Base-by-base conservation (phyloP, 495 filamentous ascomycete species). In the Achaetomiella virescens region DNA sequence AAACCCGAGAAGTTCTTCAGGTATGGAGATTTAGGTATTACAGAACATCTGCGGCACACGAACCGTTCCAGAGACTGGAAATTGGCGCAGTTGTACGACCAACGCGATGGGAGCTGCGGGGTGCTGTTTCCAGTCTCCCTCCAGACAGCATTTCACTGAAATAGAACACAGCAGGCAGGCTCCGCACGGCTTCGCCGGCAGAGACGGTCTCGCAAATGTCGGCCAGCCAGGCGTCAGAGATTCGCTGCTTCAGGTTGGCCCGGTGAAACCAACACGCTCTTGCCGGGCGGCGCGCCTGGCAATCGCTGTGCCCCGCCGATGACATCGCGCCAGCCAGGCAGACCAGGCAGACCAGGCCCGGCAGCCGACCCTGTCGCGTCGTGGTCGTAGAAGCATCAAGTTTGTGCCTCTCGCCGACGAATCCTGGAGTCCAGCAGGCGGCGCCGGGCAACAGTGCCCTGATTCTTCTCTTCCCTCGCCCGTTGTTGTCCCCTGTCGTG, bases 231-330 rank as follows among this genome's bases (percentile, higher is more conserved):
- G 27, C 4, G 9, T 9, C 27, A 31, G 9, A 4, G 5, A 31
- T 14, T 35, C 33, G 52, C 29, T 45, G 52, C 44, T 37, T 37
- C 52, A 46, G 17, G 12, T 31, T 41, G 48, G 24, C 49, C 15
- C 40, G 25, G 8, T 52, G 47, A 57, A 57, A 57, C 54, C 54
- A 57, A 57, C 54, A 48, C 42, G 22, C 35, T 12, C n/a, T 40
- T 4, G 15, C 31, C 12, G 42, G 22, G 42, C 52, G 35, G 40
- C 7, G 42, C 52, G 15, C 31, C 18, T 36, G 14, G 40, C 9
- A 15, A 17, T 17, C 15, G 9, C 48, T 51, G 36, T 41, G 49
- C 37, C 49, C 21, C 53, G n/a, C 44, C 33, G 53, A 41, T 31
- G 53, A 46, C 52, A 46, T 36, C 10, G 38, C 20, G 12, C 52